Conservation (phyloP, 495 filamentous ascomycete genomes). For the Hypoxylon subgilvum region DNA sequence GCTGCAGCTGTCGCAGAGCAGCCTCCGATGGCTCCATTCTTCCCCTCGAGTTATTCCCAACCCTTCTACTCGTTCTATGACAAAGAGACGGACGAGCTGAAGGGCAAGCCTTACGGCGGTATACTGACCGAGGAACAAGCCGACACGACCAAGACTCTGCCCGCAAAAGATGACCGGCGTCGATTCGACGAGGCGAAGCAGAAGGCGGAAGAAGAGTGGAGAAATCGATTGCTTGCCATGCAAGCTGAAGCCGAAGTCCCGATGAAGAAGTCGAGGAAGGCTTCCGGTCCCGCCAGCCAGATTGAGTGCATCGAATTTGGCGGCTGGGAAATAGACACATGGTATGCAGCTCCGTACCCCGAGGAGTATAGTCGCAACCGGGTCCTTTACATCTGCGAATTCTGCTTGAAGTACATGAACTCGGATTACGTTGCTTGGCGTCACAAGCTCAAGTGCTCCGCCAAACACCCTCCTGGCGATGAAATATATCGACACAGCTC, state of each 20-base stretch:
- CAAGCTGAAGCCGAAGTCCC: constrained; percentile 53
- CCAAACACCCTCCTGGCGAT: constrained; percentile 94
- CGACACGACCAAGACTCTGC: constrained; percentile 87
- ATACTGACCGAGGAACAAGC: constrained; percentile 88
- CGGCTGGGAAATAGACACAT: constrained; percentile 95
- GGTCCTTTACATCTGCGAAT: constrained; percentile 97
- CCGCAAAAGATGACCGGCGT: constrained; percentile 75
- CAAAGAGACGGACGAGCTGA: constrained; percentile 84
- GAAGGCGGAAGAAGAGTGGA: constrained; percentile 91
- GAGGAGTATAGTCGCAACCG: constrained; percentile 97
- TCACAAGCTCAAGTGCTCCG: constrained; percentile 96
- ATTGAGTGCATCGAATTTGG: constrained; percentile 99
- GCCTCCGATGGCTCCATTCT: constrained; percentile 55
- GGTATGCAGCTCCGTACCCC: constrained; percentile 98
- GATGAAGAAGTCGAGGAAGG: constrained; percentile 64
- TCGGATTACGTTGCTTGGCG: constrained; percentile 97
- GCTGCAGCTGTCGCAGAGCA: constrained; percentile 41
- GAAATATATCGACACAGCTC: constrained; percentile 96
- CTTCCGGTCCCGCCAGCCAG: constrained; percentile 85
- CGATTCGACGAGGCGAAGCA: constrained; percentile 86
- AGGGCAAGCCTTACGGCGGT: constrained; percentile 94
- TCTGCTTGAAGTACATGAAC: constrained; percentile 99
- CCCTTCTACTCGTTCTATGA: constrained; percentile 86
- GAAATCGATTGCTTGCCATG: constrained; percentile 58
- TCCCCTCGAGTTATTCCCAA: constrained; percentile 61